Evolutionary conservation across 257 asterid species (phyloP).

Genomic region (Solanum chilense): DNA sequence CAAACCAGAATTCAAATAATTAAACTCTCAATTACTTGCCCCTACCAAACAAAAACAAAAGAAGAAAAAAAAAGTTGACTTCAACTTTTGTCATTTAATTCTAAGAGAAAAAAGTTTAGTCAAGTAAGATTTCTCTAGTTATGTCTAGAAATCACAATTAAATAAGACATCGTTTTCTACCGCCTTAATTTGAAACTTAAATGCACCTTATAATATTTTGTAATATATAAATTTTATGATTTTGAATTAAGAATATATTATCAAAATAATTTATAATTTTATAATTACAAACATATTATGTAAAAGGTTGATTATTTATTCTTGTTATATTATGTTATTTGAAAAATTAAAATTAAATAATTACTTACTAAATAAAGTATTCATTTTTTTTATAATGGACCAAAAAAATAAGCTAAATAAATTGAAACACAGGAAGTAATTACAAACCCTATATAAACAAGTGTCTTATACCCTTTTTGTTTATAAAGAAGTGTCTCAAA

Average conservation of each 20-base stretch:
- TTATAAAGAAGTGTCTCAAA: neutral
- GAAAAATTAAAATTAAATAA: too few species aligned
- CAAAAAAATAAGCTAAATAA: too few species aligned
- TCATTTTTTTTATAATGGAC: too few species aligned
- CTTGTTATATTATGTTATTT: too few species aligned
- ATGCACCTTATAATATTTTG: too few species aligned
- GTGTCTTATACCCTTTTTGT: neutral
- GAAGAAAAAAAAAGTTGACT: neutral
- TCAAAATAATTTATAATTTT: too few species aligned
- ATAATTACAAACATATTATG: fast-evolving
- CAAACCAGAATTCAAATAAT: neutral
- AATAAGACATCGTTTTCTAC: neutral
- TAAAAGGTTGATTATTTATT: too few species aligned
- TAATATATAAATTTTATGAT: too few species aligned
- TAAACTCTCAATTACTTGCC: neutral
- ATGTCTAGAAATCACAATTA: neutral
- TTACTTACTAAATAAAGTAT: too few species aligned
- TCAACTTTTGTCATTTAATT: neutral
- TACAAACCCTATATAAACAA: neutral
- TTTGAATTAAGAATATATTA: too few species aligned
- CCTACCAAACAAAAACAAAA: neutral
- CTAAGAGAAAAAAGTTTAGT: neutral
- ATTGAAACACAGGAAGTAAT: neutral
- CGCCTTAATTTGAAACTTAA: neutral
- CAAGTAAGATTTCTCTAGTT: neutral